Conservation (phyloP, 2,329 filamentous ascomycete species). For the Fusarium bactridioides region DNA sequence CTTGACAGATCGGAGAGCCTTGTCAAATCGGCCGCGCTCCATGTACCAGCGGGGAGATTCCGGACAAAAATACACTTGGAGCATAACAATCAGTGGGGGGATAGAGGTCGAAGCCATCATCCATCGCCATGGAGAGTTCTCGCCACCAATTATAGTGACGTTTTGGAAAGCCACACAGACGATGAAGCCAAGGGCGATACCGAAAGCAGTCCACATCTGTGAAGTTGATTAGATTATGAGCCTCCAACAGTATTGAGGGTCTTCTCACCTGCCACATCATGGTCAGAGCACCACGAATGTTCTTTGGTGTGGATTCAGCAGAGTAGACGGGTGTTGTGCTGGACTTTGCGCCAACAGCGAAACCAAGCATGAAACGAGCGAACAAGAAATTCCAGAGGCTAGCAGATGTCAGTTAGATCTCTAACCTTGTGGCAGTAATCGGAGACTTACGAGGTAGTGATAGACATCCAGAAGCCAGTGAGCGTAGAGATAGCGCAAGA, state of each 20-base stretch:
- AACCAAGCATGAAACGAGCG: slow-evolving; percentile 48
- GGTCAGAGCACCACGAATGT: slow-evolving; percentile 50
- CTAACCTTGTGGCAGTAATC: rapidly evolving
- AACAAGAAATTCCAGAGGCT: slow-evolving; percentile 40
- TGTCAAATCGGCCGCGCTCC: slow-evolving; percentile 55
- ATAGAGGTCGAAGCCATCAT: slow-evolving; percentile 61
- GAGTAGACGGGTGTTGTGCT: slow-evolving; percentile 48
- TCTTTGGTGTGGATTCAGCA: slow-evolving; percentile 49
- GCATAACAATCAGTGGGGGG: slow-evolving; percentile 59
- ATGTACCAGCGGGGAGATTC: slow-evolving; percentile 64
- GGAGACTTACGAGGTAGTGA: slow-evolving; percentile 61
- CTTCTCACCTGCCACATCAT: slow-evolving; percentile 48
- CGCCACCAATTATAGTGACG: slow-evolving; percentile 45
- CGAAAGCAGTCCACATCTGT: slow-evolving; percentile 46
- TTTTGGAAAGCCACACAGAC: slow-evolving; percentile 46
- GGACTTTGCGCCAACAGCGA: slow-evolving; percentile 50
- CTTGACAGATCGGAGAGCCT: slow-evolving; percentile 55
- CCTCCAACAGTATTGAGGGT: rapidly evolving
- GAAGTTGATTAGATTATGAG: rapidly evolving
- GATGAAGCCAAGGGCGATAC: slow-evolving; percentile 52
- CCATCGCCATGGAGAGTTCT: slow-evolving; percentile 45
- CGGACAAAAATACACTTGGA: slow-evolving; percentile 62
- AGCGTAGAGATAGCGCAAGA: slow-evolving; percentile 63
- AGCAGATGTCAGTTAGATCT: rapidly evolving
- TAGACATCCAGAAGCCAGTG: slow-evolving; percentile 63